These are phyloP conservation scores for Geopyxis carbonaria DNA, from an alignment of 495 filamentous ascomycete species.

Conservation along the genomic window DNA sequence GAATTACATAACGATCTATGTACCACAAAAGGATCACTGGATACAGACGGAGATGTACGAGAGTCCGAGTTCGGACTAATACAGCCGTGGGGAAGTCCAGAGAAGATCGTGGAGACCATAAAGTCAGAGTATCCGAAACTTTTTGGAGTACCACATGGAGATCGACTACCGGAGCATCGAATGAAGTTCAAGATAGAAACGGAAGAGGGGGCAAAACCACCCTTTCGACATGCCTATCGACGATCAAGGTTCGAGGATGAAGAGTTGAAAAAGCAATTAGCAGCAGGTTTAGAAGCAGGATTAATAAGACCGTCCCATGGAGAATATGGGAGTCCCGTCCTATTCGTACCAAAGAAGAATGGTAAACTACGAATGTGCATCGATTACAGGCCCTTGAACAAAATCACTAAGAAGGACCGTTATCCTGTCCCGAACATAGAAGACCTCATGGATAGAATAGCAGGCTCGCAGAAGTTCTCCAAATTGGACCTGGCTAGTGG, in stretches of 20 bases:
- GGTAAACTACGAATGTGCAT: slow-evolving; percentile 30
- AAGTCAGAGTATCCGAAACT: too few relatives aligned
- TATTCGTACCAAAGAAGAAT: slow-evolving; percentile 27
- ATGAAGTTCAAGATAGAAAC: not conserved
- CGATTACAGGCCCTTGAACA: slow-evolving; percentile 23
- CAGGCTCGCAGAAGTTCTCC: slow-evolving; percentile 26
- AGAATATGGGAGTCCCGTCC: slow-evolving; percentile 19
- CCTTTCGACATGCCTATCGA: not conserved
- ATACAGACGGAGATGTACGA: too few relatives aligned
- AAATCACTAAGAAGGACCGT: slow-evolving; percentile 30
- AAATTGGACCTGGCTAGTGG: slow-evolving; percentile 28
- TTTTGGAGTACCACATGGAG: too few relatives aligned
- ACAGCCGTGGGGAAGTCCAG: too few relatives aligned
- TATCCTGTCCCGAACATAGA: slow-evolving; percentile 33
- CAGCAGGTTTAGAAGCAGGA: slow-evolving; percentile 1
- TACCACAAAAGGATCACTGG: too few relatives aligned
- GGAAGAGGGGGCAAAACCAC: not conserved
- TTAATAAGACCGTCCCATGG: not conserved
- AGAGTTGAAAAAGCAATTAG: too few relatives aligned
- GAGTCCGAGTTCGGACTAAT: too few relatives aligned
- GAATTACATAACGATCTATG: too few relatives aligned
- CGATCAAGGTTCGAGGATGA: too few relatives aligned
- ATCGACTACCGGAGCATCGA: too few relatives aligned
- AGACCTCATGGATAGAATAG: slow-evolving; percentile 27
- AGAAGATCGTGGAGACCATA: too few relatives aligned